A percentile compares a stretch with the other conserved stretches of the same genome.
phyloP scores from a whole-genome alignment of 2,329 filamentous ascomycete genomes.

The Emmonsia crescens region DNA sequence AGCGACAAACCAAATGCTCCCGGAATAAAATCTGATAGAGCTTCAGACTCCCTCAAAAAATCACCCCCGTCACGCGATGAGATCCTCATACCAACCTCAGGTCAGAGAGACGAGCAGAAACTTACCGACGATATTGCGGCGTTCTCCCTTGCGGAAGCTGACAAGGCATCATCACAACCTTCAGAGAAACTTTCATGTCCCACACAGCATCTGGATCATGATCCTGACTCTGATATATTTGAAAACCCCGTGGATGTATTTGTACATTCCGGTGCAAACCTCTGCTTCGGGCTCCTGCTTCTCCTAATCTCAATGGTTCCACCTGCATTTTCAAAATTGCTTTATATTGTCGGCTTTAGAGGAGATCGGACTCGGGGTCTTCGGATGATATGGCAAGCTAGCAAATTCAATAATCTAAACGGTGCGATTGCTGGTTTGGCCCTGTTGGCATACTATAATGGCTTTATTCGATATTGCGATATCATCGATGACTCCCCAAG shows the following conservation, averaged over 20 bases:
- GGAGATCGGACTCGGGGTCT: constrained; percentile 78
- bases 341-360: constrained; percentile 81
- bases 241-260: constrained; percentile 73
- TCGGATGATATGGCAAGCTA: constrained; percentile 80
- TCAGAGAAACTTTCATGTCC: background rate
- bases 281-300: constrained; percentile 80
- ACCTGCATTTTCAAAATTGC: constrained; percentile 73
- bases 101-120: background rate
- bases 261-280: constrained; percentile 75
- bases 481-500: constrained; percentile 54
- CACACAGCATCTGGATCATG: constrained; percentile 19
- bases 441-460: constrained; percentile 79
- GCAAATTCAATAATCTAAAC: constrained; percentile 76
- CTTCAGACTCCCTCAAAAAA: background rate
- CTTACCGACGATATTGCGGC: background rate
- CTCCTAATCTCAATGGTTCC: constrained; percentile 88
- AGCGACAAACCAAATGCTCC: background rate
- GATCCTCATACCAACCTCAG: background rate
- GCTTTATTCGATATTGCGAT: constrained; percentile 73
- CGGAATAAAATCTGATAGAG: background rate
- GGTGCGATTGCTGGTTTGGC: constrained; percentile 80
- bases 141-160: background rate
- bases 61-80: background rate
- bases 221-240: constrained; percentile 53
- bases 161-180: background rate